Conservation (phyloP, 176 grass and related monocot species). For the Paspalum vaginatum region DNA sequence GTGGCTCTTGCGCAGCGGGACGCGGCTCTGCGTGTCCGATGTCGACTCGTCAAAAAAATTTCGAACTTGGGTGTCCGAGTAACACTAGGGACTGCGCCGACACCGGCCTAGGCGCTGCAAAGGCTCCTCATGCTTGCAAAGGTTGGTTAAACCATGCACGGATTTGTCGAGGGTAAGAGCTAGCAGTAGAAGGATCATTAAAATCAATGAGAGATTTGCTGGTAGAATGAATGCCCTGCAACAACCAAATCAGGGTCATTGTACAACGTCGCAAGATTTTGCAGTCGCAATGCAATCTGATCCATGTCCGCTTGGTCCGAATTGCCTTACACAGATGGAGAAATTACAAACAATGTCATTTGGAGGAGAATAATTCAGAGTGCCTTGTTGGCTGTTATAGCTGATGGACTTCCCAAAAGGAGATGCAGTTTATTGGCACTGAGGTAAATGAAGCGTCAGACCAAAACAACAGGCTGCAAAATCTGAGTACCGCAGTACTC, state of each 20-base stretch:
- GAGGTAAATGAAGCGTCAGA: slow-evolving; percentile 15
- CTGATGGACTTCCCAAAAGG: neutral
- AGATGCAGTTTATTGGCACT: neutral
- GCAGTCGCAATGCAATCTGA: slow-evolving; percentile 52
- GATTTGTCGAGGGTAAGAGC: slow-evolving; percentile 57
- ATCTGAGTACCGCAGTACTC: slow-evolving; percentile 8
- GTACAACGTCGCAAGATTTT: slow-evolving; percentile 59
- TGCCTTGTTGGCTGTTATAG: neutral
- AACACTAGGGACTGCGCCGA: too few species aligned
- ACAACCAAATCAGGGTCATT: slow-evolving; percentile 19
- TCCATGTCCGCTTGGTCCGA: slow-evolving; percentile 61
- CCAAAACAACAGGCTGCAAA: slow-evolving; percentile 15
- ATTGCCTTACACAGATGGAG: slow-evolving; percentile 59
- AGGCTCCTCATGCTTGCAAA: too few species aligned
- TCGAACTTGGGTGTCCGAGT: too few species aligned
- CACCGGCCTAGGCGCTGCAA: too few species aligned
- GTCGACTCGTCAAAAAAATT: too few species aligned
- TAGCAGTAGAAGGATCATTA: slow-evolving; percentile 41
- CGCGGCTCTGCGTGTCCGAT: too few species aligned
- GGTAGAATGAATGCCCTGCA: slow-evolving; percentile 35
- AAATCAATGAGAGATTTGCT: slow-evolving; percentile 30
- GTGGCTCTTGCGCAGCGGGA: too few species aligned
- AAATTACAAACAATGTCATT: slow-evolving; percentile 49
- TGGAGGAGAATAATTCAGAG: slow-evolving; percentile 31
- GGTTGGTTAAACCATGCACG: slow-evolving; percentile 69